Base-by-base conservation (phyloP, 371 early-diverging fungal species). In the Syncephalastrum sp. region DNA sequence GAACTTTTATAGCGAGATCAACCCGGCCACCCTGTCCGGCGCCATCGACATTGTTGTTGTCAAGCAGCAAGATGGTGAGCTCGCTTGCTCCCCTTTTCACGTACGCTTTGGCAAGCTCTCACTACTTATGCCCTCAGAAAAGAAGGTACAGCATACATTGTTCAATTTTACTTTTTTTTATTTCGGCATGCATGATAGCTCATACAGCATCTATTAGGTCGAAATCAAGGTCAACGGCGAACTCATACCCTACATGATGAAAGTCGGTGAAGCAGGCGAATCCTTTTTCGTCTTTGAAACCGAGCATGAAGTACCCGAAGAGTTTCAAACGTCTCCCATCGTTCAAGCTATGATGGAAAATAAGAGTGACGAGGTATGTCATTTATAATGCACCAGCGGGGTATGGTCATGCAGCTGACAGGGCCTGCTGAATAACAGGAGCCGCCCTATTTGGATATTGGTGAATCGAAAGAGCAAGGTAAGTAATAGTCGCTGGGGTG, bases 31-130 rank as follows among this genome's bases (percentile, higher is more conserved):
- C 1, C 84, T 99, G n/a, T 93, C 94, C 14, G 99, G 99, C 25
- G 97, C 98, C 45, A 97, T 97, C 69, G 99, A 99, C 73, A 86
- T 99, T 29, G 86, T 99, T 14, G 98, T 96, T 13, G 91, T 96
- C 17, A 84, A 93, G 63, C 88, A 84, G 60, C 62, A 72, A 33
- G 75, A 87, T 65, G 96, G 95, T 13, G 82, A 83, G 27, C 75
- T 95, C 21, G 71, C 81, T 17, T 95, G 96, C 68, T 92, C 96
- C 4, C 98, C 98, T 2, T 99, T 97, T 65, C 98, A 99, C 68
- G 95, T 98, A 19, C 85, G 98, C 43, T 99, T 99, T 65, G 97
- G 98, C 7, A 98, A 96, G 70, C 79, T 98, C 10, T 91, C 92
- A 54, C 83, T 97, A 46, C 83, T 96, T 21, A 81, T 91, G 94